Base-by-base conservation (phyloP, 139 green algal genomes). In the Dunaliella primolecta region DNA sequence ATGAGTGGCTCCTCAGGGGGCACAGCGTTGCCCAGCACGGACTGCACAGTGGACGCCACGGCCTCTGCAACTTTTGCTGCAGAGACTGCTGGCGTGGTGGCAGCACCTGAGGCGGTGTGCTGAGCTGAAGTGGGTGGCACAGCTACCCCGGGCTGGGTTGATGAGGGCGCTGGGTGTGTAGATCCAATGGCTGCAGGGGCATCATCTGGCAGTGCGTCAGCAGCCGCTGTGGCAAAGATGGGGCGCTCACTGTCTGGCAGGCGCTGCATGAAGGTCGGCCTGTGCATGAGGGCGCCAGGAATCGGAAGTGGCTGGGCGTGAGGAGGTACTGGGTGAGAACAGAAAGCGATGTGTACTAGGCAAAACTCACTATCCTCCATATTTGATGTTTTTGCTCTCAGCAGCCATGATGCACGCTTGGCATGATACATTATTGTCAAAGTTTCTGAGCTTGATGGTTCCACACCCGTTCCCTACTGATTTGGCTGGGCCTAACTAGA, bases 1-100 rank as follows among this genome's bases (percentile, higher is more conserved):
- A 98, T 95, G 36, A 98, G 89, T 0, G 95, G 95, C 35, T 95
- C 87, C 30, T 94, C 87, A 37, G 29, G 27, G 0, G 78, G 71
- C 21, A 91, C 87, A 29, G n/a, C 85, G 33, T 74, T 55, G 27
- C 82, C 86, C 3, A 87, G 36, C 71, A 86, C 82, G 55, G 56
- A 55, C 0, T 33, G 34, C 30, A 87, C 84, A 1, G 81, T 70
- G 33, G 75, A 37, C 1, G 29, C 29, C 30, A 80, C 75, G 7
- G 32, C n/a, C 75, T 80, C n/a, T n/a, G n/a, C 1, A 2, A 80
- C 30, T 37, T 29, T 27, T 36, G 75, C 75, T 37, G 75, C n/a
- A 27, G 75, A 80, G 2, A 33, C 29, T 23, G 29, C 75, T 37
- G 75, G 32, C 21, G 30, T 30, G 33, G 30, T 29, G 30, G 70